Base-by-base conservation (phyloP, 2,329 filamentous ascomycete genomes). In the Albifimbria verrucaria region DNA sequence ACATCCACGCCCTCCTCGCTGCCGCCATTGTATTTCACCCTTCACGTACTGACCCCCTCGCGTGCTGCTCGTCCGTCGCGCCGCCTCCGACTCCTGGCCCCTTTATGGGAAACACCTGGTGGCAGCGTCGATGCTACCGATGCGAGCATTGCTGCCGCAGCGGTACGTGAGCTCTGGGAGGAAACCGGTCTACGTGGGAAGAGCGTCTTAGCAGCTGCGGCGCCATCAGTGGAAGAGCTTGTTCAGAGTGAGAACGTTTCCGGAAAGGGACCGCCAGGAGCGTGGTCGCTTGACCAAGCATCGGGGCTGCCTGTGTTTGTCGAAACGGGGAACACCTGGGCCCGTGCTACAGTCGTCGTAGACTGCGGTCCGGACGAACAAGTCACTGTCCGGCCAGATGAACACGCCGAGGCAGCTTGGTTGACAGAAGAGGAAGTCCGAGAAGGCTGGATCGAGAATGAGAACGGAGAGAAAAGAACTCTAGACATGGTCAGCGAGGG, bases 81-180 rank as follows among this genome's bases (percentile, higher is more conserved):
- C 63, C 60, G 62, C 48, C 12, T 18, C 46, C 9, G 46, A 48
- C 52, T 63, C 10, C 45, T 55, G 23, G 28, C 48, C 42, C 47
- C 54, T 18, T 9, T 18, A 17, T 48, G 46, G 46, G 46, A 48
- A 20, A 26, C 22, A n/a, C 25, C 46, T 26, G 46, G 46, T 26
- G 46, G 46, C 46, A 26, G 46, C 46, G 46, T 36, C 24, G 46
- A 48, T 25, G 24, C 25, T 7, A 26, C 24, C 23, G 49, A 65
- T 45, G 48, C 48, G 4, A 52, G 54, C 50, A 41, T 65, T 24
- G 53, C 65, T 18, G 59, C 59, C 24, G 63, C 57, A 22, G 62
- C 61, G 2, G 72, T 69, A 6, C 71, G 78, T 24, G 78, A 81
- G 62, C 66, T 81, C 1, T 69, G 65, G 63, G 78, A 80, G 57